phyloP scores from a whole-genome alignment of 1,284 basidiomycete species.

The Sporisorium iseilematis-ciliati region DNA sequence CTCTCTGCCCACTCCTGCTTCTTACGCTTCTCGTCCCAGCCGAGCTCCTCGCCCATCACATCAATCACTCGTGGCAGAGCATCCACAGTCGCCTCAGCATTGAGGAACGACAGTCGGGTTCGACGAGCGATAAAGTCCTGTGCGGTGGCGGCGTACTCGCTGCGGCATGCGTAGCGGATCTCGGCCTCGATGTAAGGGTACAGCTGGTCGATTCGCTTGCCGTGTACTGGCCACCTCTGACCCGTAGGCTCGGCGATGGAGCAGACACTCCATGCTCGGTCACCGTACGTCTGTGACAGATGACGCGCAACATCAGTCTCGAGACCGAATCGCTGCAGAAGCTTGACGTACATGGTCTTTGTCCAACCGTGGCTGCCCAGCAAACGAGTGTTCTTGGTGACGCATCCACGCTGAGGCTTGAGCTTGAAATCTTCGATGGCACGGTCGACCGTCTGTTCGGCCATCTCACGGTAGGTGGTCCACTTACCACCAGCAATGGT shows the following conservation, averaged over 20 bases:
- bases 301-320: constrained; percentile 94
- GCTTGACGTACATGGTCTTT: constrained; percentile 94
- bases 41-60: constrained; percentile 88
- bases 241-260: constrained; percentile 84
- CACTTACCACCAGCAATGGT: constrained; percentile 98
- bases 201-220: constrained; percentile 79
- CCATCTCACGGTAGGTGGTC: constrained; percentile 96
- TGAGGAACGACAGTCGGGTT: constrained; percentile 90
- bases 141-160: constrained; percentile 92
- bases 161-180: constrained; percentile 86
- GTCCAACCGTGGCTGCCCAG: constrained; percentile 96
- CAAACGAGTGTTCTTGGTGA: constrained; percentile 84
- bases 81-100: constrained; percentile 86
- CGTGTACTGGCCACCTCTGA: constrained; percentile 85
- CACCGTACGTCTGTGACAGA: constrained; percentile 92
- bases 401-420: constrained; percentile 75
- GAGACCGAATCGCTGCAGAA: constrained; percentile 86
- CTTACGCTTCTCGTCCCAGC: constrained; percentile 80
- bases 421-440: constrained; percentile 85
- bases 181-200: constrained; percentile 96
- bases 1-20: constrained; percentile 67
- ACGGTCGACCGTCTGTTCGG: constrained; percentile 91
- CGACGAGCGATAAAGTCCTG: constrained; percentile 93
- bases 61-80: constrained; percentile 88
- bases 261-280: constrained; percentile 94